A percentile compares a stretch with the other conserved stretches of the same genome.
Evolutionary conservation across 106 monocot species (phyloP).

Genomic region (Gastrodia elata): DNA sequence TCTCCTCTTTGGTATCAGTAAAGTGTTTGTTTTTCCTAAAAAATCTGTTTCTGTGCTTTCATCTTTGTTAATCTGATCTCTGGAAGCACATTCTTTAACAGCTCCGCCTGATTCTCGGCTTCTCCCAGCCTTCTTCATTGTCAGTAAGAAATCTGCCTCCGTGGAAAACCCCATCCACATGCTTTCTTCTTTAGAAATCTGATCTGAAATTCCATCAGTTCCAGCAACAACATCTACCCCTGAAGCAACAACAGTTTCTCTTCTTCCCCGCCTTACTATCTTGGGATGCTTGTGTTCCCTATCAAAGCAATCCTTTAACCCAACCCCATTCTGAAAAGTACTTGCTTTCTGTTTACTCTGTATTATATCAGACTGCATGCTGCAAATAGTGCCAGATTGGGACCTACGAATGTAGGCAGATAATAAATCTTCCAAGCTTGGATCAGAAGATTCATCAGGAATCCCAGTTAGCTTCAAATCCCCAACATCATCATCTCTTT

Average conservation of each 20-base stretch:
- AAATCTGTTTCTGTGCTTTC: neutral
- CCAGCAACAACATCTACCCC: neutral
- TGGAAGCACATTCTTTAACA: neutral
- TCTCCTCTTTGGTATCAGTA: conserved; percentile 3
- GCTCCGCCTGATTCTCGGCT: neutral
- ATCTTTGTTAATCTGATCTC: conserved; percentile 6
- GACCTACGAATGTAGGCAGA: conserved; percentile 28
- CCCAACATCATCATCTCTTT: conserved; percentile 9
- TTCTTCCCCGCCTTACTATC: conserved; percentile 12
- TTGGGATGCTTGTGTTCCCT: neutral
- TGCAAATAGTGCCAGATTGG: conserved; percentile 3
- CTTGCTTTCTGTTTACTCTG: conserved; percentile 14
- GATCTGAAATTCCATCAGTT: neutral
- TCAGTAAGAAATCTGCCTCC: conserved; percentile 9
- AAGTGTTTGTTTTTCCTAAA: conserved; percentile 7
- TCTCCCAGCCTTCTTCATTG: conserved; percentile 2
- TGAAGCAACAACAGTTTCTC: conserved; percentile 6
- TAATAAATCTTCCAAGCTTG: conserved; percentile 30
- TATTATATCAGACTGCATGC: conserved; percentile 8
- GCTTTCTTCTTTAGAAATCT: conserved; percentile 12
- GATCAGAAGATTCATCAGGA: conserved; percentile 18
- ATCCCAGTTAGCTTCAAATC: neutral
- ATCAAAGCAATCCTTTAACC: conserved; percentile 8
- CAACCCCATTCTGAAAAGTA: neutral
- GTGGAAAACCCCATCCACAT: neutral